phyloP scores from a whole-genome alignment of 1,139 yeast genomes.

The Kurtzmaniella natalensis region DNA sequence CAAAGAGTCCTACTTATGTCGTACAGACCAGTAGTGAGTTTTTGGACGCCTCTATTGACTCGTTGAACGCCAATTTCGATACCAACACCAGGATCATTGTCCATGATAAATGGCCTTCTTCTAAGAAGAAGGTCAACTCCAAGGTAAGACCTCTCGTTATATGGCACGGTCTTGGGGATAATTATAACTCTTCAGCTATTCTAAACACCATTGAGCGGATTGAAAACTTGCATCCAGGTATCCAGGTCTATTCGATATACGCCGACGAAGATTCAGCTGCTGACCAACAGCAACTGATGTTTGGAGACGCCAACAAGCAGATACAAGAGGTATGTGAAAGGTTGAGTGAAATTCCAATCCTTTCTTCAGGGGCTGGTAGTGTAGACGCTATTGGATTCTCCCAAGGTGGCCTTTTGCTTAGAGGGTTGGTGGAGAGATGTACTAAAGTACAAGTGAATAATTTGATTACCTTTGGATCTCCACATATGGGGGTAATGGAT shows the following conservation, averaged over 20 bases:
- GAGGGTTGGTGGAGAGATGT: conserved; percentile 63
- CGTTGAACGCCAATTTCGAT: too few relatives aligned
- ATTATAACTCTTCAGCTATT: conserved; percentile 62
- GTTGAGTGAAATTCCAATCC: conserved; percentile 34
- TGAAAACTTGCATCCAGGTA: conserved; percentile 43
- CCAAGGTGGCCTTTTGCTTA: conserved; percentile 73
- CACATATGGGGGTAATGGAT: conserved; percentile 74
- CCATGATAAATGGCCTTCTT: neutral
- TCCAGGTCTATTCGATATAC: conserved; percentile 49
- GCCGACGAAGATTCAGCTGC: conserved; percentile 44
- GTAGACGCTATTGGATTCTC: conserved; percentile 71
- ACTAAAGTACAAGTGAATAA: conserved; percentile 43
- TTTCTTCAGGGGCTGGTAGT: conserved; percentile 44
- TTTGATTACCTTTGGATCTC: conserved; percentile 74
- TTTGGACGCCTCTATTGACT: neutral
- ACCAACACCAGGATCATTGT: too few relatives aligned
- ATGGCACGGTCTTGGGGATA: conserved; percentile 87
- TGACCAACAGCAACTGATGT: conserved; percentile 53
- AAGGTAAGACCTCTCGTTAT: conserved; percentile 54
- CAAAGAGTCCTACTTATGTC: neutral
- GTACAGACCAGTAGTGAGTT: neutral
- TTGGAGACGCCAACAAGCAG: conserved; percentile 55
- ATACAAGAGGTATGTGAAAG: conserved; percentile 37
- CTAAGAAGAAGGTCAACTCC: conserved; percentile 8
- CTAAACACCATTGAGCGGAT: conserved; percentile 41